These are phyloP conservation scores for Exsudoporus frostii DNA, from an alignment of 768 basidiomycete genomes.

Conservation along the genomic window DNA sequence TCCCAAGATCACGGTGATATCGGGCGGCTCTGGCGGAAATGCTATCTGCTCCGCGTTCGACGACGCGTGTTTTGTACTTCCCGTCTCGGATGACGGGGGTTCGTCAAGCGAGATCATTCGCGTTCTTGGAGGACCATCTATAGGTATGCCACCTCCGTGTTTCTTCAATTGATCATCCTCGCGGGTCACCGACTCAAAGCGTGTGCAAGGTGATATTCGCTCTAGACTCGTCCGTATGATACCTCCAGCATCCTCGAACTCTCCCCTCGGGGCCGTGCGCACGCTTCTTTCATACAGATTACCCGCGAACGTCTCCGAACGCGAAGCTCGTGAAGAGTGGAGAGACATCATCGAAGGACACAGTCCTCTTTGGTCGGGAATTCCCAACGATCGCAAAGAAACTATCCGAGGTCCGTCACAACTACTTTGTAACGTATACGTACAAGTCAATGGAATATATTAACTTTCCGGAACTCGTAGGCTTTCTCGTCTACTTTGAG, in stretches of 20 bases:
- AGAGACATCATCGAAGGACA: slow-evolving; percentile 87
- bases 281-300: slow-evolving; percentile 78
- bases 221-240: slow-evolving; percentile 88
- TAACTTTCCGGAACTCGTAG: slow-evolving; percentile 36
- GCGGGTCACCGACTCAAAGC: slow-evolving; percentile 6
- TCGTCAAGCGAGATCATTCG: slow-evolving; percentile 94
- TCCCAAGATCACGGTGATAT: slow-evolving; percentile 69
- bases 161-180: slow-evolving; percentile 13
- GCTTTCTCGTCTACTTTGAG: slow-evolving; percentile 92
- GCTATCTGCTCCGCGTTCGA: slow-evolving; percentile 84
- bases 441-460: background rate
- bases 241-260: slow-evolving; percentile 53
- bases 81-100: slow-evolving; percentile 94
- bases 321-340: slow-evolving; percentile 87
- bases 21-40: slow-evolving; percentile 95
- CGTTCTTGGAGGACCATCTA: slow-evolving; percentile 82
- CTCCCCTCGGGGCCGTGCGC: slow-evolving; percentile 72
- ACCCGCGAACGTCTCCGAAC: slow-evolving; percentile 62
- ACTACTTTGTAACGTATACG: background rate
- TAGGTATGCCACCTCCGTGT: slow-evolving; percentile 46
- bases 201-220: slow-evolving; percentile 70
- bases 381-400: slow-evolving; percentile 88
- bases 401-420: slow-evolving; percentile 69
- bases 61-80: slow-evolving; percentile 76
- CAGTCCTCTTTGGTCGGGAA: slow-evolving; percentile 76